Base-by-base conservation (phyloP, 208 protist genomes). In the Kentomonas sorsogonicus region DNA sequence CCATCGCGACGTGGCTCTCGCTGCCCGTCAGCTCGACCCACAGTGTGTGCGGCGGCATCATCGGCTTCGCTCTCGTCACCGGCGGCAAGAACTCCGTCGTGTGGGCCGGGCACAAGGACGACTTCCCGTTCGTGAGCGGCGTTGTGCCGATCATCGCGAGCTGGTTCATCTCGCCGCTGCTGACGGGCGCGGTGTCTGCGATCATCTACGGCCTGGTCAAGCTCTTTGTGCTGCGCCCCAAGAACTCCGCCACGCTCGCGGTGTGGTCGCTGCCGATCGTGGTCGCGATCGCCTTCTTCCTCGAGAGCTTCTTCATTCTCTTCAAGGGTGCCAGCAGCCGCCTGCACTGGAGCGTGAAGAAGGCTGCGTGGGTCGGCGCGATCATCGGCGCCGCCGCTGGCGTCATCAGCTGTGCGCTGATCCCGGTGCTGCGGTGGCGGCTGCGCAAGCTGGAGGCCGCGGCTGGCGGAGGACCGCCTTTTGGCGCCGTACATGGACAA, bases 21-120 rank as follows among this genome's bases (percentile, higher is more conserved):
- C 71, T 92, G 26, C 81, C 85, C 30, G 85, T 89, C 4, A 87
- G 78, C 27, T 89, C 85, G 3, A 87, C 80, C 23, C 85, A 92
- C 72, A 89, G 81, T 65, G 83, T 92, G 63, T 77, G 72, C 30
- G 85, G 85, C 30, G 81, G 80, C 10, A 73, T 92, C 20, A 87
- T 89, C 27, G 85, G 85, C 29, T 92, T 92, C 55, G 80, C 78
- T 4, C 68, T 92, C 33, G 85, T 92, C 6, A 89, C 83, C 59
- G 85, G 85, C 38, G 80, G 85, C 18, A 46, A 31, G 22, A 52
- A 53, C 25, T 72, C 66, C 9, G 79, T 92, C 2, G 73, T 63
- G 43, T 92, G 81, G 77, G 81, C 85, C 1, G 71, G 71, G 43
- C 52, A 26, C 36, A 60, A 79, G 44, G 53, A 62, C 15, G 73